Evolutionary conservation across 73 alveolate species (phyloP).

Genomic region (Paramecium biaurelia): DNA sequence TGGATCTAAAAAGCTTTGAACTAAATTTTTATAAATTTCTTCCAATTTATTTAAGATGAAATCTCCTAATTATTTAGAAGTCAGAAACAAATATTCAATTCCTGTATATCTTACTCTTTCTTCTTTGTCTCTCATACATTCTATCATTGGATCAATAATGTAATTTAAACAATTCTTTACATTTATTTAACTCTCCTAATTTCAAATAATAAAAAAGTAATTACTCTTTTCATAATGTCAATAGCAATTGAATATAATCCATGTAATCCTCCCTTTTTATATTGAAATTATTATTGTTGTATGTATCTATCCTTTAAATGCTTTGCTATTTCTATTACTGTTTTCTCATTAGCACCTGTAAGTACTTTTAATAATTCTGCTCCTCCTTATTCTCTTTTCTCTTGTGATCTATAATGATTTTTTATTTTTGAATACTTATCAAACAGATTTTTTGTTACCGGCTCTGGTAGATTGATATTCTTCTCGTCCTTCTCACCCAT

Average conservation of each 20-base stretch:
- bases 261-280: slow-evolving; percentile 31
- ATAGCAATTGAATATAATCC: slow-evolving; percentile 39
- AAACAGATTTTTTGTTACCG: neutral
- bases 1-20: neutral
- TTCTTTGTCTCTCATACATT: slow-evolving; percentile 27
- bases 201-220: neutral
- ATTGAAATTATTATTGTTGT: neutral
- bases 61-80: neutral
- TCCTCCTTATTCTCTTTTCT: slow-evolving; percentile 37
- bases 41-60: neutral
- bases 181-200: neutral
- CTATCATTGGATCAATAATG: slow-evolving; percentile 1
- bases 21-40: neutral
- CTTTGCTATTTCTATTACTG: neutral
- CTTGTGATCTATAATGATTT: neutral
- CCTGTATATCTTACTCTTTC: slow-evolving; percentile 51
- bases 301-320: neutral
- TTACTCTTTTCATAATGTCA: neutral
- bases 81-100: slow-evolving; percentile 31
- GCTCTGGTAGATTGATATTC: neutral
- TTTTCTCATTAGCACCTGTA: neutral
- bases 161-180: neutral
- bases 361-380: neutral
- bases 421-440: neutral
- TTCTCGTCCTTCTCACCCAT: neutral